Evolutionary conservation across 352 stramenopile species (phyloP).

Genomic region (Pythium apleroticum): DNA sequence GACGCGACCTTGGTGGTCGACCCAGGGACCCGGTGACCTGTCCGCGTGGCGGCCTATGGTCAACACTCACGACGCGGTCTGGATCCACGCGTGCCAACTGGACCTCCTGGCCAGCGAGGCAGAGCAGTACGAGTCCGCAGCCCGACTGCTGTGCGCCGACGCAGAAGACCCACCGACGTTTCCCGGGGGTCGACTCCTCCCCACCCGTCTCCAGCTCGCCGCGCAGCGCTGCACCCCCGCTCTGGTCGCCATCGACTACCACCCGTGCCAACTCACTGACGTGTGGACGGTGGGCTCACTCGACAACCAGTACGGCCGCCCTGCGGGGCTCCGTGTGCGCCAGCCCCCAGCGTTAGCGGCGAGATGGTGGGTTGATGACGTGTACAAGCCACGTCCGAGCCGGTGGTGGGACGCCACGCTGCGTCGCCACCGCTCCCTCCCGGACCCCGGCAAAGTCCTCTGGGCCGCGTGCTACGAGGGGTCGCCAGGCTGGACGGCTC

Average conservation of each 20-base stretch:
- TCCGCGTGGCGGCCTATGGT: neutral
- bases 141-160: neutral
- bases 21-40: too few species aligned
- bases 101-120: neutral
- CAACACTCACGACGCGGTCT: neutral
- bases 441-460: neutral
- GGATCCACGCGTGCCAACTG: constrained; percentile 2
- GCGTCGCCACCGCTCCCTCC: neutral
- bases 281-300: too few species aligned
- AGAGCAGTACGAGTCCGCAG: neutral
- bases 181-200: neutral
- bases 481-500: neutral
- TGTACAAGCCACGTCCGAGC: neutral
- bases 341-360: neutral
- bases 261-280: neutral
- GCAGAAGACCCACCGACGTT: neutral
- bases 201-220: neutral
- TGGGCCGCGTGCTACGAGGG: neutral
- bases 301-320: neutral
- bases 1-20: too few species aligned
- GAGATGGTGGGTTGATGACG: neutral
- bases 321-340: neutral
- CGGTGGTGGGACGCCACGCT: neutral
- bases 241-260: neutral
- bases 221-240: too few species aligned